These are phyloP conservation scores for Straminergon stramineum DNA, from an alignment of 225 moss, liverwort and hornwort species.

Conservation along the genomic window DNA sequence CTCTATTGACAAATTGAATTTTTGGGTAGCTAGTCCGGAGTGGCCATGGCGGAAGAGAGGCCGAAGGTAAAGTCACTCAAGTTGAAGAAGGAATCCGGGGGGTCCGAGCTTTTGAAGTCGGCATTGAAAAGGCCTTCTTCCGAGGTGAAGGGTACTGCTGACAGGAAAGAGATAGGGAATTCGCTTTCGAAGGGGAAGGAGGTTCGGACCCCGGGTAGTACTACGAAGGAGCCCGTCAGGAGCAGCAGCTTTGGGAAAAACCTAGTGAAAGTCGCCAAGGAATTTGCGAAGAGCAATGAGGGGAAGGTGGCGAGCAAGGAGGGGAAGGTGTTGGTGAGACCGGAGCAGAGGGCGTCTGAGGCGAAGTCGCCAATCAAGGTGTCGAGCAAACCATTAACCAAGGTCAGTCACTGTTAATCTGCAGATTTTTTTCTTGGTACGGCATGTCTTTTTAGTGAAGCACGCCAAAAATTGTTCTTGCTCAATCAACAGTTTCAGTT, in stretches of 20 bases:
- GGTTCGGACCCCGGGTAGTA: neutral
- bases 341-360: neutral
- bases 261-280: slow-evolving; percentile 31
- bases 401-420: neutral
- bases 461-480: neutral
- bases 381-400: neutral
- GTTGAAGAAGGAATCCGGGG: slow-evolving; percentile 31
- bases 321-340: neutral
- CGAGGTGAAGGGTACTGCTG: neutral
- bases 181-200: slow-evolving; percentile 2
- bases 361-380: neutral
- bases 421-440: neutral
- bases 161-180: neutral
- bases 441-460: neutral
- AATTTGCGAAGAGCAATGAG: slow-evolving; percentile 14
- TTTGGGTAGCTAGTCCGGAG: neutral
- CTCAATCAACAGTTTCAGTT: neutral
- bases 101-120: slow-evolving; percentile 6
- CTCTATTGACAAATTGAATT: neutral
- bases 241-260: slow-evolving; percentile 16
- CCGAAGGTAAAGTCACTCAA: slow-evolving; percentile 26
- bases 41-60: slow-evolving; percentile 34
- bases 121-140: neutral
- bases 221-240: slow-evolving; percentile 4
- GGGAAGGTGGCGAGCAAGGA: neutral